Evolutionary conservation across 257 asterid genomes (phyloP), one percentile per base, ranked within the genome.

Genomic region (Solanum arcanum): DNA sequence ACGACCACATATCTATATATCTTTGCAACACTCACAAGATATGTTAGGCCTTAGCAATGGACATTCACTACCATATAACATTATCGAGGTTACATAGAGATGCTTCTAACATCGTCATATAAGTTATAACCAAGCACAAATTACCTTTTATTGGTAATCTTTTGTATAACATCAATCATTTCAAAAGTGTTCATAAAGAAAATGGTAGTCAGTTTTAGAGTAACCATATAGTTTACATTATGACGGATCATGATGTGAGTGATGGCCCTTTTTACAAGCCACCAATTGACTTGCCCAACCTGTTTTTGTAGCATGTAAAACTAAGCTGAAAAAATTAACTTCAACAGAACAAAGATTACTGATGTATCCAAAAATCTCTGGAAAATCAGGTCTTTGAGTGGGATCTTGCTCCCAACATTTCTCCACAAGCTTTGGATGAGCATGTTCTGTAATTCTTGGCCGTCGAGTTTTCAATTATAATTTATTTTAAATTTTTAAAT

Each of bases 381-480:
- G 77, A 76, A 93, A 93, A 62, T 90, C 91, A 10, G 94, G 94
- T 84, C 94, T 93, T 72, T 77, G 27, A 69, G 86, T 81, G 31
- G 95, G 93, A 75, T 90, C 92, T 87, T 88, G 95, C 88, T 89
- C 90, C 95, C 95, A 93, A 52, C 94, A 92, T 70, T 84, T 90
- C 27, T 92, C 92, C 27, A 69, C 90, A 52, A 92, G 83, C 87
- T 90, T 87, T 25, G 93, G 94, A 84, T 90, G 92, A 1, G 92
- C 90, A 69, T 76, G 31, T 78, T 88, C 86, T 3, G 95, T 92
- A 73, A 92, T 91, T 44, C 87, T 86, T 70, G 95, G 95, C 35
- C 94, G 87, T 74, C 92, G 47, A 77, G 6, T 35, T 35, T 35
- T 35, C 37, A 35, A 35, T 35, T 35, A 5, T 35, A 35, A 35